A percentile compares a stretch with the other conserved stretches of the same genome.
Conservation (phyloP, 345 rosid species). For the Anacardium occidentale region DNA sequence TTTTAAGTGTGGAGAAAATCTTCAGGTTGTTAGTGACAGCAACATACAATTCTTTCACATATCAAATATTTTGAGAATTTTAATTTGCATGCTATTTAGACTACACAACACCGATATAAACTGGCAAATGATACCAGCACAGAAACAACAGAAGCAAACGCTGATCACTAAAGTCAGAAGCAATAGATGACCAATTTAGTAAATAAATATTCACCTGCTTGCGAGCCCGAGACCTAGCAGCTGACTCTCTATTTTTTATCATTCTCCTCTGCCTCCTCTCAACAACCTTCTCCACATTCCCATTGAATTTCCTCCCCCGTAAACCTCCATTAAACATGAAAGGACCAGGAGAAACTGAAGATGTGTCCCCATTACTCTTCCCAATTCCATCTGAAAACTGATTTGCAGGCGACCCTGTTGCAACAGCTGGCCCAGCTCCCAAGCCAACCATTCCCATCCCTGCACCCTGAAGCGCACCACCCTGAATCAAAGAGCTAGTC, state of each 20-base stretch:
- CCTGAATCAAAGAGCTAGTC: slow-evolving; percentile 46
- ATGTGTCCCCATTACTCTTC: slow-evolving; percentile 72
- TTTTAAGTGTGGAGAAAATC: not conserved
- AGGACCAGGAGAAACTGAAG: slow-evolving; percentile 80
- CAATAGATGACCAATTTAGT: slow-evolving; percentile 10
- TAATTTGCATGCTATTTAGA: not conserved
- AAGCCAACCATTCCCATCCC: slow-evolving; percentile 65
- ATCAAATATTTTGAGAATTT: not conserved
- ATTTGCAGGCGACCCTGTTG: slow-evolving; percentile 63
- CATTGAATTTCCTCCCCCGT: slow-evolving; percentile 67
- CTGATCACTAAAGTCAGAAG: not conserved
- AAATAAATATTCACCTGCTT: slow-evolving; percentile 70
- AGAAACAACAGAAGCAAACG: not conserved
- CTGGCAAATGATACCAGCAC: not conserved
- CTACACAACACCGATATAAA: not conserved
- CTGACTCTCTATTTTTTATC: slow-evolving; percentile 98
- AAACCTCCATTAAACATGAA: slow-evolving; percentile 66
- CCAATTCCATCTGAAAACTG: slow-evolving; percentile 71
- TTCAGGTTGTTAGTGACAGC: not conserved
- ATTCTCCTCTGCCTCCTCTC: slow-evolving; percentile 98
- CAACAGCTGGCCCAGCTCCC: slow-evolving; percentile 43
- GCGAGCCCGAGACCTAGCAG: slow-evolving; percentile 98
- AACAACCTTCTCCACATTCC: slow-evolving; percentile 81
- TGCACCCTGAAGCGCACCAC: slow-evolving; percentile 46
- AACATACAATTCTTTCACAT: not conserved